Evolutionary conservation across 2,329 filamentous ascomycete species (phyloP).

Genomic region (Colletotrichum sp.): DNA sequence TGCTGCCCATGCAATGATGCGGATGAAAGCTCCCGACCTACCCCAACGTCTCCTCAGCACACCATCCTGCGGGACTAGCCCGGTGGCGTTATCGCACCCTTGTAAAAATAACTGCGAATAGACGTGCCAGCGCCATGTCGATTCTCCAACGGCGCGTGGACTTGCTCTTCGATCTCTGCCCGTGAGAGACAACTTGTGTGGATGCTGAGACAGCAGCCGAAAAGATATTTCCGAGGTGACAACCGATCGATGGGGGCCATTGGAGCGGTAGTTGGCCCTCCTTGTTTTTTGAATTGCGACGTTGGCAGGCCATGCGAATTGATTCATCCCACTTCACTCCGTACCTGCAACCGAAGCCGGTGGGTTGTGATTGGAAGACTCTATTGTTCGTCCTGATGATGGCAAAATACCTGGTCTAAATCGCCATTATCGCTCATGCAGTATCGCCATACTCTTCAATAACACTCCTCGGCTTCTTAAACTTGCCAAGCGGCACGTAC

Average conservation of each 20-base stretch:
- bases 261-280: not conserved
- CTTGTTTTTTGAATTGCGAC: not conserved
- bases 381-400: accelerated
- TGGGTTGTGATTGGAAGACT: not conserved
- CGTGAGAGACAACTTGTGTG: not conserved
- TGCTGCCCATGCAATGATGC: not conserved
- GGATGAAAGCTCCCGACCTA: not conserved
- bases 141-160: not conserved
- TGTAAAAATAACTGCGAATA: not conserved
- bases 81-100: not conserved
- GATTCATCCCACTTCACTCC: not conserved
- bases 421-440: not conserved
- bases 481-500: conserved; percentile 47
- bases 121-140: not conserved
- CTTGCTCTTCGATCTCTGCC: not conserved
- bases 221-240: not conserved
- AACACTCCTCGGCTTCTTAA: conserved; percentile 35
- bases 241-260: not conserved
- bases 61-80: not conserved
- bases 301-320: not conserved
- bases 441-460: conserved; percentile 50
- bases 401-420: not conserved
- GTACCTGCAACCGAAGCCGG: not conserved
- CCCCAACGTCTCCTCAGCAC: not conserved
- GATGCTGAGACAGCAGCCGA: not conserved